phyloP scores from a whole-genome alignment of 352 stramenopile species.

The Peronospora belbahrii region DNA sequence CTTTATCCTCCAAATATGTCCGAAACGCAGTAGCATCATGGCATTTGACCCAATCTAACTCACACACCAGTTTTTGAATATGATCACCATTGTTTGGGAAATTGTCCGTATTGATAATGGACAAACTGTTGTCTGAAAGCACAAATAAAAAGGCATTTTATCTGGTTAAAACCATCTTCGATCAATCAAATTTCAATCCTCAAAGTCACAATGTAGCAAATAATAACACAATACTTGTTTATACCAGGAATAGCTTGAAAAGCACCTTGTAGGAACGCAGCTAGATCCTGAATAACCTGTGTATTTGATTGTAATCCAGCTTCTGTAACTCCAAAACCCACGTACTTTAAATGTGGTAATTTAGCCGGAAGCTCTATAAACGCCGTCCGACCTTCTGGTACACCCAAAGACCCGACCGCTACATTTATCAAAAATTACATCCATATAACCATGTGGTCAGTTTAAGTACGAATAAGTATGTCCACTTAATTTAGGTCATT shows the following conservation, averaged over 20 bases:
- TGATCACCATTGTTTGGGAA: slow-evolving; percentile 56
- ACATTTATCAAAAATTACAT: too few relatives aligned
- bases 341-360: slow-evolving; percentile 32
- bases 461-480: too few relatives aligned
- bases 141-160: neutral
- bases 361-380: slow-evolving; percentile 36
- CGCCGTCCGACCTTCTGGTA: slow-evolving; percentile 18
- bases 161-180: too few relatives aligned
- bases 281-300: slow-evolving; percentile 25
- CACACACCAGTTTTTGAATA: slow-evolving; percentile 41
- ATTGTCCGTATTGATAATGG: slow-evolving; percentile 83
- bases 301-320: slow-evolving; percentile 16
- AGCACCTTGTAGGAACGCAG: slow-evolving; percentile 37
- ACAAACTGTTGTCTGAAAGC: slow-evolving; percentile 46
- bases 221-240: too few relatives aligned
- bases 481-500: too few relatives aligned
- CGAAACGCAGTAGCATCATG: slow-evolving; percentile 24
- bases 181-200: too few relatives aligned
- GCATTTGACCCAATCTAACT: slow-evolving; percentile 17
- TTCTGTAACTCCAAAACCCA: slow-evolving; percentile 65
- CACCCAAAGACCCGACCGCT: slow-evolving; percentile 38
- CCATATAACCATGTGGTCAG: too few relatives aligned
- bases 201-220: neutral
- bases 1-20: slow-evolving; percentile 34
- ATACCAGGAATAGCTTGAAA: too few relatives aligned